Conservation (phyloP, 2,329 filamentous ascomycete genomes). For the Pyricularia grisea region DNA sequence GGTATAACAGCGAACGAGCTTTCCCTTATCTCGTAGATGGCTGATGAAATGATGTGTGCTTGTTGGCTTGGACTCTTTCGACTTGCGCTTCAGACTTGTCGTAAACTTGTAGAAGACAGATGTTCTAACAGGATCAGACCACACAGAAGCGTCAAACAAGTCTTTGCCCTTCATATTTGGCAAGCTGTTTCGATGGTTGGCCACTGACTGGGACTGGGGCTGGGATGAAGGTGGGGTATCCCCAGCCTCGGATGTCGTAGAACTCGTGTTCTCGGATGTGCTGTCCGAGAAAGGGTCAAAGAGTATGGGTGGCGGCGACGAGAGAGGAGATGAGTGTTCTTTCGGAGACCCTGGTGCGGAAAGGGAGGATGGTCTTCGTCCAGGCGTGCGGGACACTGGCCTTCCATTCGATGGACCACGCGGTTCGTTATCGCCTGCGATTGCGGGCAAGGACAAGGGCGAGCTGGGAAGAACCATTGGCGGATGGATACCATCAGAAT, state of each 20-base stretch:
- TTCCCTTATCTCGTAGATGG: constrained; percentile 55
- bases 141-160: constrained; percentile 62
- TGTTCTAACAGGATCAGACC: constrained; percentile 57
- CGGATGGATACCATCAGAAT: background rate
- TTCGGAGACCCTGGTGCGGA: background rate
- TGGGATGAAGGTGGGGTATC: constrained; percentile 29
- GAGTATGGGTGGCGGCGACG: constrained; percentile 42
- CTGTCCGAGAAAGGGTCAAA: constrained; percentile 36
- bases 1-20: constrained; percentile 63
- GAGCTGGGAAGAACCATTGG: background rate
- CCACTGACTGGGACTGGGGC: constrained; percentile 16
- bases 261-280: constrained; percentile 28
- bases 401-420: background rate
- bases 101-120: constrained; percentile 66
- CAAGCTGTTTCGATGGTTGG: constrained; percentile 23
- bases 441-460: background rate
- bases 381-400: background rate
- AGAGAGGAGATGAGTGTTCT: constrained; percentile 38
- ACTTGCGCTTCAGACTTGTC: constrained; percentile 55
- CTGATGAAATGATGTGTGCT: constrained; percentile 60
- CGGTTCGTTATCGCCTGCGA: background rate
- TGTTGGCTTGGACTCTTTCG: constrained; percentile 53
- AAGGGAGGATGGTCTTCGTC: background rate
- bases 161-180: constrained; percentile 62
- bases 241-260: constrained; percentile 33